Evolutionary conservation across 2,329 filamentous ascomycete genomes (phyloP).

Genomic region (Diaporthe amygdali): DNA sequence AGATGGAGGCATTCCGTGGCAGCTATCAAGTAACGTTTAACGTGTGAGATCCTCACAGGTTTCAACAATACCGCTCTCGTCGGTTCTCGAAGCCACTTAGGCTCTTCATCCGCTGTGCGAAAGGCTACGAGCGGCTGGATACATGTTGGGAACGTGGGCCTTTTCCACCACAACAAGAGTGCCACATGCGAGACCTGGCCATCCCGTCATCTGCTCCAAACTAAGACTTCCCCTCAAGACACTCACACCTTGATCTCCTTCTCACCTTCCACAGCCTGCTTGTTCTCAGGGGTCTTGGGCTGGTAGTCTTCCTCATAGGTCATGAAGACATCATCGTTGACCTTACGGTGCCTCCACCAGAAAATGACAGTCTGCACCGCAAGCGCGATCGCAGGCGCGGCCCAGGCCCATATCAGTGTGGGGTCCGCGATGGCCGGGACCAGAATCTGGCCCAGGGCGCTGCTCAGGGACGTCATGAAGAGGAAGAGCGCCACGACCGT

Average conservation of each 20-base stretch:
- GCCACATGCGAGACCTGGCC: neutral
- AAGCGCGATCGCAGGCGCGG: slow-evolving; percentile 53
- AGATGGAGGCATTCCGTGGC: neutral
- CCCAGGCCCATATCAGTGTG: slow-evolving; percentile 48
- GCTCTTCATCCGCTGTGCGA: neutral
- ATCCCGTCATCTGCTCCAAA: neutral
- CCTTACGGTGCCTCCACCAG: slow-evolving; percentile 48
- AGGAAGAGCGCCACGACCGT: slow-evolving; percentile 62
- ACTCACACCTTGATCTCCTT: neutral
- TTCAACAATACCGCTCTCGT: neutral
- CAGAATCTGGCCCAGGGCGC: slow-evolving; percentile 52
- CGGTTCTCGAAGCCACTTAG: neutral
- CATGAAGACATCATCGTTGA: slow-evolving; percentile 55
- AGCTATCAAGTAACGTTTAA: neutral
- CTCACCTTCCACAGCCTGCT: neutral
- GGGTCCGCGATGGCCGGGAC: slow-evolving; percentile 49
- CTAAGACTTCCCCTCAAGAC: too few species aligned
- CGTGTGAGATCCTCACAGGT: neutral
- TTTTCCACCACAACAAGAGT: neutral
- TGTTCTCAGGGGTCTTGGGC: slow-evolving; percentile 2
- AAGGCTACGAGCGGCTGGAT: neutral
- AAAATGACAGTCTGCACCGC: slow-evolving; percentile 53
- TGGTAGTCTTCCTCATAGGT: slow-evolving; percentile 29
- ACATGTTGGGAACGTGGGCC: neutral
- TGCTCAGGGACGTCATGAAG: slow-evolving; percentile 62